These are phyloP conservation scores for Pythium sukuiense DNA, from an alignment of 352 stramenopile genomes.

Conservation along the genomic window DNA sequence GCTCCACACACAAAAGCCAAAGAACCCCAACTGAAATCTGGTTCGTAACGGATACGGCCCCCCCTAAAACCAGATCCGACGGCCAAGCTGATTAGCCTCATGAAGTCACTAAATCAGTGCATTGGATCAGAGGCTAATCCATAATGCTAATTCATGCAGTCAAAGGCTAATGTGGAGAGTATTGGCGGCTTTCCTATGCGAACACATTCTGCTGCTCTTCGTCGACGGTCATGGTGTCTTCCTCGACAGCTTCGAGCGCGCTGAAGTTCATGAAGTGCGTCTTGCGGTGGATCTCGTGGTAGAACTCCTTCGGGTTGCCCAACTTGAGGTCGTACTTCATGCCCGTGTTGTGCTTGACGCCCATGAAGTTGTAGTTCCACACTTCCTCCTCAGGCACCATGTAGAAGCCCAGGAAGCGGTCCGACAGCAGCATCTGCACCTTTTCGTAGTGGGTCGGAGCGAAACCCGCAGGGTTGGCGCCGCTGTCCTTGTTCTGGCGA, in stretches of 20 bases:
- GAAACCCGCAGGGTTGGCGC: conserved; percentile 95
- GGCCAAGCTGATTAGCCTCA: conserved; percentile 3
- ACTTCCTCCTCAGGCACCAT: conserved; percentile 98
- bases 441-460: conserved; percentile 98
- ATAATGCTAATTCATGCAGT: too few relatives aligned
- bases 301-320: conserved; percentile 99
- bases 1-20: conserved; percentile 27
- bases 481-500: conserved; percentile 96
- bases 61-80: conserved; percentile 5
- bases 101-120: neutral
- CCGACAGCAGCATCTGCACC: conserved; percentile 99
- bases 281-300: conserved; percentile 98
- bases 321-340: conserved; percentile 99
- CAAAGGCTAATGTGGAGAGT: neutral
- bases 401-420: conserved; percentile 99
- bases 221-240: conserved; percentile 85
- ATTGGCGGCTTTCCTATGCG: conserved; percentile 18
- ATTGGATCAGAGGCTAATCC: neutral
- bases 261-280: conserved; percentile 99
- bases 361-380: conserved; percentile 99
- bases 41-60: conserved; percentile 22
- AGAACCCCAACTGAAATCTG: conserved; percentile 29
- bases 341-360: conserved; percentile 96
- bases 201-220: conserved; percentile 92
- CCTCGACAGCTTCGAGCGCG: conserved; percentile 94